These are phyloP conservation scores for Erythrophleum fordii DNA, from an alignment of 306 rosid species.

Conservation along the genomic window DNA sequence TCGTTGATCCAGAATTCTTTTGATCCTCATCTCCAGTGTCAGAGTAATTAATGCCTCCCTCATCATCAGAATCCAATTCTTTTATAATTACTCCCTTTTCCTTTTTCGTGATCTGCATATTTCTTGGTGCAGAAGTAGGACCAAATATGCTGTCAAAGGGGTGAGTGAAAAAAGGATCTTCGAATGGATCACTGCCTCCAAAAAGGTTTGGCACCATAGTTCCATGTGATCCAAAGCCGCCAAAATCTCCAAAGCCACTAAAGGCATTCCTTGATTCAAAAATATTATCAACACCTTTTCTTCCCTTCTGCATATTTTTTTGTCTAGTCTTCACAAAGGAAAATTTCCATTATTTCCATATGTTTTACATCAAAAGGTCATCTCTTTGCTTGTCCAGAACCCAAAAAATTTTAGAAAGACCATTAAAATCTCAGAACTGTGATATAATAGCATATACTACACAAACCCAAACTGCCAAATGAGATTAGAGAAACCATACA, in stretches of 20 bases:
- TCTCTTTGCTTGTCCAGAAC: neutral
- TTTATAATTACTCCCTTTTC: constrained; percentile 61
- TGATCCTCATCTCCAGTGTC: constrained; percentile 34
- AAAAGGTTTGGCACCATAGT: constrained; percentile 58
- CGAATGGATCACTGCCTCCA: constrained; percentile 78
- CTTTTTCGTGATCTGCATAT: constrained; percentile 33
- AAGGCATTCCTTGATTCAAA: constrained; percentile 41
- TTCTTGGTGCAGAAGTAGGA: constrained; percentile 40
- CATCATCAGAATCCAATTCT: constrained; percentile 74
- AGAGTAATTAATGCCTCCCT: constrained; percentile 36
- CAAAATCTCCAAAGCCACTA: constrained; percentile 42
- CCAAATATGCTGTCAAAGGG: constrained; percentile 50
- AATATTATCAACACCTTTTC: constrained; percentile 44
- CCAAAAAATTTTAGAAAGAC: neutral
- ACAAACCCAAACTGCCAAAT: neutral
- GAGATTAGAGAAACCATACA: neutral
- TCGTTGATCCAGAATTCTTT: constrained; percentile 42
- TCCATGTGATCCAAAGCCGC: constrained; percentile 56
- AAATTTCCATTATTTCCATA: neutral
- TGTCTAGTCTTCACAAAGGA: constrained; percentile 24
- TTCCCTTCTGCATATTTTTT: constrained; percentile 58
- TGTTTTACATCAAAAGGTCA: neutral
- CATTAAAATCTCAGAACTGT: neutral
- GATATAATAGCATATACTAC: neutral
- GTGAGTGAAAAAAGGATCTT: constrained; percentile 76